Conservation (phyloP, 2,329 filamentous ascomycete species). For the Cercospora zeina region DNA sequence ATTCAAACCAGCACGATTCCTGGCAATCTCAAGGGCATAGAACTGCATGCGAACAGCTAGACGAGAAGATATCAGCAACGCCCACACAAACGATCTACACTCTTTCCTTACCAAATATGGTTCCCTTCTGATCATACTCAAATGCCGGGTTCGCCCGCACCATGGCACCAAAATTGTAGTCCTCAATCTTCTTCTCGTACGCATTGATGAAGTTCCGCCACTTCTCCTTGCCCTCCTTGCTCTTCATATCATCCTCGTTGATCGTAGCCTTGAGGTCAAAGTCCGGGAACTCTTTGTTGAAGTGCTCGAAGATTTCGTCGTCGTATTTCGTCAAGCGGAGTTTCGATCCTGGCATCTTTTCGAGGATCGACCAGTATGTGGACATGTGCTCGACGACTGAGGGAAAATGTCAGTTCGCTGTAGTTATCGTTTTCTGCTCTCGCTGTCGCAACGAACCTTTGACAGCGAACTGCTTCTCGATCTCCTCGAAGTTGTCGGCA, state of each 20-base stretch:
- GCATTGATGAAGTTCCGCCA: conserved; percentile 93
- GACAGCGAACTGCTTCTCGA: conserved; percentile 99
- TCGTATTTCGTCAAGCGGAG: conserved; percentile 91
- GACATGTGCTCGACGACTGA: conserved; percentile 88
- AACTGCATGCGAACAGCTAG: conserved; percentile 74
- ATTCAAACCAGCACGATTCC: conserved; percentile 85
- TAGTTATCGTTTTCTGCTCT: neutral
- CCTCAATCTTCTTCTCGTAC: conserved; percentile 93
- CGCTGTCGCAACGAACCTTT: conserved; percentile 62
- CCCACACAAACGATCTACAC: neutral
- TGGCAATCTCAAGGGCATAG: conserved; percentile 73
- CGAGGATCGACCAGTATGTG: conserved; percentile 95
- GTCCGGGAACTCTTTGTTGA: conserved; percentile 85
- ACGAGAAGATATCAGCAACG: neutral
- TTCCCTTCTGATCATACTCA: conserved; percentile 85
- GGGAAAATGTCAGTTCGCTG: neutral
- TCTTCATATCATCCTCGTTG: conserved; percentile 96
- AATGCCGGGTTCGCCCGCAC: conserved; percentile 72
- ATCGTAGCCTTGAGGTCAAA: conserved; percentile 81
- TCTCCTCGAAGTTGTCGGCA: conserved; percentile 66
- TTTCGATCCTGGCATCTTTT: conserved; percentile 83
- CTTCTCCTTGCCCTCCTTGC: conserved; percentile 86
- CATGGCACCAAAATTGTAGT: conserved; percentile 98
- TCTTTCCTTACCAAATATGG: conserved; percentile 74
- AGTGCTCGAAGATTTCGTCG: conserved; percentile 89